These are phyloP conservation scores for Arachnomyces sp. DNA, from an alignment of 2,329 filamentous ascomycete genomes.

Conservation along the genomic window DNA sequence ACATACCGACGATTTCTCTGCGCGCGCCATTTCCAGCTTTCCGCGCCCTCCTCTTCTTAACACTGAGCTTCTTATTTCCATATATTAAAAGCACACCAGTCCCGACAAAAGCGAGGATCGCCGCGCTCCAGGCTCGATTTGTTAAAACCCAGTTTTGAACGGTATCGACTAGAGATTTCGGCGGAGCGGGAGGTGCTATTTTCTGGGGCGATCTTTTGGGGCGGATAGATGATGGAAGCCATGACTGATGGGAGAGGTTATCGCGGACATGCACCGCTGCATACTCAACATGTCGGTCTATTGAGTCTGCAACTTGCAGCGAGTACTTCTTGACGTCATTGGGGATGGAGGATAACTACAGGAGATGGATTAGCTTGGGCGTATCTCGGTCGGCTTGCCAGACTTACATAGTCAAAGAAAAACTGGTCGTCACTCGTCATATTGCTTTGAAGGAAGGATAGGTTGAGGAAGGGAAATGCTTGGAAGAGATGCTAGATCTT, in stretches of 20 bases:
- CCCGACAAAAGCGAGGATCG: constrained; percentile 62
- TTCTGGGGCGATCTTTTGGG: constrained; percentile 28
- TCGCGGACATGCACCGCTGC: constrained; percentile 66
- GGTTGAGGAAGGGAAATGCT: too few species aligned
- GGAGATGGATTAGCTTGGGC: constrained; percentile 2
- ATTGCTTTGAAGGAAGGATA: constrained; percentile 23
- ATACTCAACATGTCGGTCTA: constrained; percentile 73
- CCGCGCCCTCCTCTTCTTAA: constrained; percentile 59
- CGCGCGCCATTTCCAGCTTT: constrained; percentile 76
- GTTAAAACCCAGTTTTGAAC: constrained; percentile 63
- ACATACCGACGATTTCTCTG: constrained; percentile 65
- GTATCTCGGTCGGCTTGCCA: neutral
- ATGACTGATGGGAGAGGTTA: constrained; percentile 57
- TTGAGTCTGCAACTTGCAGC: constrained; percentile 65
- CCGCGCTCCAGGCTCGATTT: constrained; percentile 66
- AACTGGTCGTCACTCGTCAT: constrained; percentile 78
- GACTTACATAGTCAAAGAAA: constrained; percentile 66
- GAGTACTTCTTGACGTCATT: constrained; percentile 65
- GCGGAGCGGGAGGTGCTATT: constrained; percentile 25
- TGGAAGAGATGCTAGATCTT: neutral
- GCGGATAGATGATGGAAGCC: constrained; percentile 64
- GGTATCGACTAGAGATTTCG: constrained; percentile 44
- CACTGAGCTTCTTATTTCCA: constrained; percentile 52
- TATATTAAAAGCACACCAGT: constrained; percentile 54
- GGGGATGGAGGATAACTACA: constrained; percentile 50